Conservation (phyloP, 2,329 filamentous ascomycete genomes). For the Leptographium radiaticola region DNA sequence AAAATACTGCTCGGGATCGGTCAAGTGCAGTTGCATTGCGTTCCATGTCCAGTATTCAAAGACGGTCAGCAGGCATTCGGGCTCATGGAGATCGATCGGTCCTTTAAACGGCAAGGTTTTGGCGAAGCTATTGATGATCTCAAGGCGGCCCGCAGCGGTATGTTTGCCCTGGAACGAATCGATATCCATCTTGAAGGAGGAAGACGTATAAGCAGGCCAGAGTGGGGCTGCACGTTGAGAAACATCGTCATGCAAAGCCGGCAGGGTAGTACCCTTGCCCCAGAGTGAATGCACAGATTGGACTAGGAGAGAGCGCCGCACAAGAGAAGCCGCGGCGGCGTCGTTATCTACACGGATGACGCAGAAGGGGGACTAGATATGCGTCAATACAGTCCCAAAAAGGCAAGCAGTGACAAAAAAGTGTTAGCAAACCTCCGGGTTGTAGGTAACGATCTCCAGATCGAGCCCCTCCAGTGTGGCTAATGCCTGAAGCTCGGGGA, state of each 20-base stretch:
- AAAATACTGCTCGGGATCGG: conserved; percentile 48
- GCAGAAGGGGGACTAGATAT: conserved; percentile 64
- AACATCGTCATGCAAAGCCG: conserved; percentile 55
- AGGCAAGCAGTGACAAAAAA: neutral
- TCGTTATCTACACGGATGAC: conserved; percentile 56
- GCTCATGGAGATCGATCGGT: conserved; percentile 59
- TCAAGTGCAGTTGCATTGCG: conserved; percentile 30
- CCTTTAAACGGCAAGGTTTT: conserved; percentile 64
- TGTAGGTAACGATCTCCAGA: conserved; percentile 64
- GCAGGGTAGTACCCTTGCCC: conserved; percentile 57
- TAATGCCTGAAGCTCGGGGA: conserved; percentile 71
- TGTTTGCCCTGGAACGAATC: conserved; percentile 73
- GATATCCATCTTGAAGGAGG: conserved; percentile 71
- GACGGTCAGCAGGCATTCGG: conserved; percentile 64
- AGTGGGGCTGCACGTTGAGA: conserved; percentile 41
- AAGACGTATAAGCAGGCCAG: conserved; percentile 52
- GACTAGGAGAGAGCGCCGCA: conserved; percentile 66
- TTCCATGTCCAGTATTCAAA: conserved; percentile 67
- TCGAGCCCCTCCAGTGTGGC: conserved; percentile 54
- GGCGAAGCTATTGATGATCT: conserved; percentile 68
- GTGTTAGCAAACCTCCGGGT: conserved; percentile 47
- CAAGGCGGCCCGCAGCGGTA: conserved; percentile 46
- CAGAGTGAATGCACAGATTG: conserved; percentile 83
- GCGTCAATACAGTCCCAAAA: neutral
- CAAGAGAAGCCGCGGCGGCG: conserved; percentile 50